Percentiles rank a stretch among this genome's conserved stretches.
These are phyloP conservation scores for Leccinum obscurum DNA, from an alignment of 768 basidiomycete species.

Conservation along the genomic window DNA sequence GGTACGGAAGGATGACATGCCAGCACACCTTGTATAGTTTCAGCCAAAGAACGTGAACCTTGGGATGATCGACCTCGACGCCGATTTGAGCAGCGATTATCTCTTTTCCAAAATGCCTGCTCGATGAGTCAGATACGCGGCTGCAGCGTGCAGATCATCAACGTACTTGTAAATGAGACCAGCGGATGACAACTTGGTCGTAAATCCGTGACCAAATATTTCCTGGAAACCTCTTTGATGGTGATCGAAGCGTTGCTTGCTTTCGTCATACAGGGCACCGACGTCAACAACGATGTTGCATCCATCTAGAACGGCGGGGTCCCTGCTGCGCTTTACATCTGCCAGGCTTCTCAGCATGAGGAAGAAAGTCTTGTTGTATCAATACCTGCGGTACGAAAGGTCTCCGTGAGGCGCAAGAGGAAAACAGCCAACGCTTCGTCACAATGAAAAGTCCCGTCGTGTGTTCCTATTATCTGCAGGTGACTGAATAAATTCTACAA, in stretches of 20 bases:
- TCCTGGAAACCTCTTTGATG: conserved; percentile 94
- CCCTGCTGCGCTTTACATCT: conserved; percentile 73
- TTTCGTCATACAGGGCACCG: conserved; percentile 86
- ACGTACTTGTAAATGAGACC: conserved; percentile 94
- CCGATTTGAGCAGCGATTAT: conserved; percentile 68
- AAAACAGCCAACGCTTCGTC: conserved; percentile 96
- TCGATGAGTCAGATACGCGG: conserved; percentile 5
- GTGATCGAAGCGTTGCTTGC: conserved; percentile 84
- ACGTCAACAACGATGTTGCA: conserved; percentile 98
- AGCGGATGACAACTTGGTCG: conserved; percentile 88
- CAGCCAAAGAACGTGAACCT: conserved; percentile 76
- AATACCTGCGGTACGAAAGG: conserved; percentile 75
- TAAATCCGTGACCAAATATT: conserved; percentile 84
- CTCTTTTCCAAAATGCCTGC: conserved; percentile 85
- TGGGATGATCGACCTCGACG: conserved; percentile 53
- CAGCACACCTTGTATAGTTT: conserved; percentile 77
- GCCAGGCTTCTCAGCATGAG: conserved; percentile 8
- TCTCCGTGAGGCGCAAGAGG: conserved; percentile 73
- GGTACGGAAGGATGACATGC: not conserved
- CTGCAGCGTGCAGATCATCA: not conserved
- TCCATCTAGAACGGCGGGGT: conserved; percentile 65
- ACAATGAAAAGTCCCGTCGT: conserved; percentile 95
- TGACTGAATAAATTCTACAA: conserved; percentile 1
- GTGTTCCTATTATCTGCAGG: conserved; percentile 81
- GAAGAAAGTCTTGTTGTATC: conserved; percentile 3